Evolutionary conservation across 192 early-diverging fungal species (phyloP).

Genomic region (Coemansia erecta): DNA sequence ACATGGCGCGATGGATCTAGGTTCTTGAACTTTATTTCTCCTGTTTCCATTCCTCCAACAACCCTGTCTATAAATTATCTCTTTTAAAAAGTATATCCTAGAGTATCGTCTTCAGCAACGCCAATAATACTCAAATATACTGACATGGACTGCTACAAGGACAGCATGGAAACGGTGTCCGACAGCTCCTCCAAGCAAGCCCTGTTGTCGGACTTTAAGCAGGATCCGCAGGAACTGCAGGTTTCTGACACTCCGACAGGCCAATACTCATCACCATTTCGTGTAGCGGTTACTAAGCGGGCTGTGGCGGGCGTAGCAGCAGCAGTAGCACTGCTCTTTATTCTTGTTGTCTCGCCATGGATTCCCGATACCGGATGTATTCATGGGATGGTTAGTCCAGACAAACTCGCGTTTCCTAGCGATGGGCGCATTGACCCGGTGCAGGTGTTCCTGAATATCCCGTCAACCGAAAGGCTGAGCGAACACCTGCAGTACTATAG

Average conservation of each 20-base stretch:
- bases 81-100: too few species aligned
- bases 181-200: too few species aligned
- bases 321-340: slow-evolving; percentile 11
- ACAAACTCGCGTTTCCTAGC: neutral
- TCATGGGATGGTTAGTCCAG: neutral
- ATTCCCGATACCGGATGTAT: slow-evolving; percentile 11
- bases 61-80: too few species aligned
- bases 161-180: too few species aligned
- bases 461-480: slow-evolving; percentile 40
- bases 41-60: too few species aligned
- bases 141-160: too few species aligned
- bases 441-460: slow-evolving; percentile 44
- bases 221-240: too few species aligned
- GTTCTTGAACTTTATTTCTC: too few species aligned
- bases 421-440: slow-evolving; percentile 26
- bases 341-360: slow-evolving; percentile 5
- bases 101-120: too few species aligned
- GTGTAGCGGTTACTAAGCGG: neutral
- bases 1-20: too few species aligned
- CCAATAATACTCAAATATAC: too few species aligned
- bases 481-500: slow-evolving; percentile 54
- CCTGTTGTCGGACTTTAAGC: too few species aligned
- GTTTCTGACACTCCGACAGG: neutral
- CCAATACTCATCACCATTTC: neutral
- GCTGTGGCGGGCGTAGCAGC: slow-evolving; percentile 3